Percentiles rank a stretch among this genome's conserved stretches.
Conservation (phyloP, 1,284 basidiomycete genomes). For the Spongispora temasekensis region DNA sequence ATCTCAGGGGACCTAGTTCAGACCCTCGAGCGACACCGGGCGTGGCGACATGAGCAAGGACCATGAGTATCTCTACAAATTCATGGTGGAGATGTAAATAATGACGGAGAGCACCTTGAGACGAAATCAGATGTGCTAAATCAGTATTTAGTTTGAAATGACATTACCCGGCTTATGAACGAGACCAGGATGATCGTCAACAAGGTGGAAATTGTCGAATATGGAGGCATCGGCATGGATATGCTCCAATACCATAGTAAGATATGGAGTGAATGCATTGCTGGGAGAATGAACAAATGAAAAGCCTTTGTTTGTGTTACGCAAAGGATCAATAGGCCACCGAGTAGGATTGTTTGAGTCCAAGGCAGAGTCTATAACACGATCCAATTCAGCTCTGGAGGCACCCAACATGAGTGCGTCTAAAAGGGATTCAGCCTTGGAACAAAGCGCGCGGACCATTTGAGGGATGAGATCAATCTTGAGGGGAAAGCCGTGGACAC, state of each 20-base stretch:
- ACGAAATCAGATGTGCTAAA: neutral
- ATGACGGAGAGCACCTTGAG: neutral
- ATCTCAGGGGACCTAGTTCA: neutral
- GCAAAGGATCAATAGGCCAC: conserved; percentile 6
- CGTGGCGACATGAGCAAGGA: neutral
- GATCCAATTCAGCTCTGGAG: neutral
- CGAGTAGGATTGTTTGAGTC: neutral
- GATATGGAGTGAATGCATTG: neutral
- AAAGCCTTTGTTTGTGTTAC: neutral
- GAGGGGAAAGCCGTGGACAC: neutral
- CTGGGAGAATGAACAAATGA: neutral
- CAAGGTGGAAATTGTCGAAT: neutral
- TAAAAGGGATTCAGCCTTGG: neutral
- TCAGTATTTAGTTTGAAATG: neutral
- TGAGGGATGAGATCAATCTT: neutral
- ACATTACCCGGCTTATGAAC: neutral
- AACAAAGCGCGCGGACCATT: neutral
- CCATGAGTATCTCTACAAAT: neutral
- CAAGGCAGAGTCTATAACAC: neutral
- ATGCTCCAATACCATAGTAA: neutral
- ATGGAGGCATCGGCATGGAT: neutral
- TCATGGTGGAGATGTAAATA: neutral
- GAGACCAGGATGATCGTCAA: neutral
- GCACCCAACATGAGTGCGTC: neutral
- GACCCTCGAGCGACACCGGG: conserved; percentile 2